Evolutionary conservation across 2,329 filamentous ascomycete genomes (phyloP).

Genomic region (Colletotrichum echinochloae): DNA sequence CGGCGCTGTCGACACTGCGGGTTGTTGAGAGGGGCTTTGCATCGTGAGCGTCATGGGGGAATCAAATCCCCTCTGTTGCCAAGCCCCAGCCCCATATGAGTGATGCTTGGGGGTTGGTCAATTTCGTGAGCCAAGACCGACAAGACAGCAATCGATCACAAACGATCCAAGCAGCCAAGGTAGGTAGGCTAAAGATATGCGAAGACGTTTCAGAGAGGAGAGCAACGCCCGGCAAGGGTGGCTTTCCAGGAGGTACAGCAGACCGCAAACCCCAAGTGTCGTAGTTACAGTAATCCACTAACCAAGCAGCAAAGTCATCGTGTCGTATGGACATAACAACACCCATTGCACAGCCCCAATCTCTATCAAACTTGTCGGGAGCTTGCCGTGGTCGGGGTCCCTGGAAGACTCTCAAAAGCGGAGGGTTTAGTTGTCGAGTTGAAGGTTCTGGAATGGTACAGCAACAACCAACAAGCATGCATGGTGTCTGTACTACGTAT

Average conservation of each 20-base stretch:
- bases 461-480: slow-evolving; percentile 5
- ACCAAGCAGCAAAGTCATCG: neutral
- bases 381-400: slow-evolving; percentile 23
- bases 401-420: slow-evolving; percentile 25
- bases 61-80: neutral
- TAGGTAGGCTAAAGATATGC: neutral
- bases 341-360: slow-evolving; percentile 31
- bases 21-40: slow-evolving; percentile 25
- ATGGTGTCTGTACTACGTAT: neutral
- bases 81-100: slow-evolving; percentile 14
- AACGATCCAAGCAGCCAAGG: no score
- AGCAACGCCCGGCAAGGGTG: slow-evolving; percentile 1
- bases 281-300: slow-evolving; percentile 28
- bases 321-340: slow-evolving; percentile 23
- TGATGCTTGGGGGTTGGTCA: neutral
- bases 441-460: slow-evolving; percentile 16
- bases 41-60: neutral
- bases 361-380: slow-evolving; percentile 10
- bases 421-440: slow-evolving; percentile 16
- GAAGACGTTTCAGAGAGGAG: slow-evolving; percentile 18
- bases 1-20: slow-evolving; percentile 9
- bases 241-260: slow-evolving; percentile 11
- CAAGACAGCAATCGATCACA: slow-evolving; percentile 9
- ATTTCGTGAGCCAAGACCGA: slow-evolving; percentile 28
- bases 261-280: slow-evolving; percentile 22